Conservation (phyloP, 208 protist genomes). For the Acanthamoeba polyphaga region DNA sequence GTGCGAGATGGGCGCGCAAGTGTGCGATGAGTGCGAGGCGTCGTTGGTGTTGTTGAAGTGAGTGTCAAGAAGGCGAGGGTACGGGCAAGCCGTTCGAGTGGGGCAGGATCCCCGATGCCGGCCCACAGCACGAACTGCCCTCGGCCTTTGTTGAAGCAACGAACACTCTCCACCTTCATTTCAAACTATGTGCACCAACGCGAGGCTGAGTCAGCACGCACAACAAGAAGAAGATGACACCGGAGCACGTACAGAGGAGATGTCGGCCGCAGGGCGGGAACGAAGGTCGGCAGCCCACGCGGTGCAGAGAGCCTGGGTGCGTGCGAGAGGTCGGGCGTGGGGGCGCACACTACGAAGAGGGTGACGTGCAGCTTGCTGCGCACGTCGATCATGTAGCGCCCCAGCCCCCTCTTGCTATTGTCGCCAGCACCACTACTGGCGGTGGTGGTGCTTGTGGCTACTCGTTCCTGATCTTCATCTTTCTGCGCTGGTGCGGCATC, state of each 20-base stretch:
- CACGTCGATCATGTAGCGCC: neutral
- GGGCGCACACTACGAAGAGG: constrained; percentile 8
- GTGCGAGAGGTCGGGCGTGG: neutral
- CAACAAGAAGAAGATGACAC: no score
- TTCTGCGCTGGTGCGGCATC: no score
- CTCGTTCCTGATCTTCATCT: no score
- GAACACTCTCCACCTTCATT: neutral
- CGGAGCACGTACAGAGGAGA: neutral
- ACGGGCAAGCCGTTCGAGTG: constrained; percentile 16
- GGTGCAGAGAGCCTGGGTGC: neutral
- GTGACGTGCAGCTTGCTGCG: constrained; percentile 21
- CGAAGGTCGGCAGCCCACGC: neutral
- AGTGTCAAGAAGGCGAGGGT: neutral
- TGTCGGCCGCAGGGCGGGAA: no score
- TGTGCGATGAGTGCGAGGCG: neutral
- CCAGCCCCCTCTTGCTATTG: neutral
- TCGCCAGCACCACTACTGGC: no score
- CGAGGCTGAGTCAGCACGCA: neutral
- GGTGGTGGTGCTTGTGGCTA: no score
- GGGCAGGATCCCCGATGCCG: neutral
- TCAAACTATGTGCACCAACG: constrained; percentile 7
- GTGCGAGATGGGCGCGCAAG: neutral
- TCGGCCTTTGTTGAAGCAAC: constrained; percentile 39
- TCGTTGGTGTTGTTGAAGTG: neutral
- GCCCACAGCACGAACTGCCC: constrained; percentile 56